Evolutionary conservation across 345 rosid genomes (phyloP).

Genomic region (Acer saccharum): DNA sequence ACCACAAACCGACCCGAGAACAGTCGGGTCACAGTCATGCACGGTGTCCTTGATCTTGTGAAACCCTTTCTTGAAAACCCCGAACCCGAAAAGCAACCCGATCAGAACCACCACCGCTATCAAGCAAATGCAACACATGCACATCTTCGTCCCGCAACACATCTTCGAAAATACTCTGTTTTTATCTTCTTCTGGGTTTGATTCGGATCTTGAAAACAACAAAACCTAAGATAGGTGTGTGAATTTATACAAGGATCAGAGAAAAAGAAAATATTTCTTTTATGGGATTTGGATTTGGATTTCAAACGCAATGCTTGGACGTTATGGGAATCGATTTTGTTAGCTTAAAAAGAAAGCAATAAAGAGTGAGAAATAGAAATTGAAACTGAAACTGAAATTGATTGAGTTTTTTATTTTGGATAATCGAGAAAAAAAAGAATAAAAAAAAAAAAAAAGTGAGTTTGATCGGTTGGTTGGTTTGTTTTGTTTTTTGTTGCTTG

Average conservation of each 20-base stretch:
- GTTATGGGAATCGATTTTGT: slow-evolving; percentile 4
- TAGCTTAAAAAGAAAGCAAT: slow-evolving; percentile 26
- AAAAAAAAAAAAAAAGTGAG: no score
- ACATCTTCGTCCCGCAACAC: slow-evolving; percentile 72
- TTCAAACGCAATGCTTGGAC: slow-evolving; percentile 16
- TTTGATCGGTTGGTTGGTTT: no score
- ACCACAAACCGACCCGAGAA: slow-evolving; percentile 7
- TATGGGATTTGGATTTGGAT: not conserved
- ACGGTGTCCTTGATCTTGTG: slow-evolving; percentile 67
- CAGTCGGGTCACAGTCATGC: slow-evolving; percentile 44
- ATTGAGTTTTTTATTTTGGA: no score
- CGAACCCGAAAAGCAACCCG: slow-evolving; percentile 81
- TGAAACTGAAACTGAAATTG: not conserved
- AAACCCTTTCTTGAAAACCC: slow-evolving; percentile 79
- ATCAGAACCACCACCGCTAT: slow-evolving; percentile 63
- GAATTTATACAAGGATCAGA: slow-evolving; percentile 2
- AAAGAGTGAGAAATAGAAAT: not conserved
- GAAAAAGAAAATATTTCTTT: not conserved
- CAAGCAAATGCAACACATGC: slow-evolving; percentile 79
- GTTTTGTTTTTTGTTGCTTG: no score
- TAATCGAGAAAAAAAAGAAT: no score
- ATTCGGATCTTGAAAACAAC: not conserved
- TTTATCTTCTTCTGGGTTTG: not conserved
- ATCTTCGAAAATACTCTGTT: slow-evolving; percentile 30
- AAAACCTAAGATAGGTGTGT: not conserved